phyloP scores from a whole-genome alignment of 164 flowering plant genomes.

The Berberis thunbergii region DNA sequence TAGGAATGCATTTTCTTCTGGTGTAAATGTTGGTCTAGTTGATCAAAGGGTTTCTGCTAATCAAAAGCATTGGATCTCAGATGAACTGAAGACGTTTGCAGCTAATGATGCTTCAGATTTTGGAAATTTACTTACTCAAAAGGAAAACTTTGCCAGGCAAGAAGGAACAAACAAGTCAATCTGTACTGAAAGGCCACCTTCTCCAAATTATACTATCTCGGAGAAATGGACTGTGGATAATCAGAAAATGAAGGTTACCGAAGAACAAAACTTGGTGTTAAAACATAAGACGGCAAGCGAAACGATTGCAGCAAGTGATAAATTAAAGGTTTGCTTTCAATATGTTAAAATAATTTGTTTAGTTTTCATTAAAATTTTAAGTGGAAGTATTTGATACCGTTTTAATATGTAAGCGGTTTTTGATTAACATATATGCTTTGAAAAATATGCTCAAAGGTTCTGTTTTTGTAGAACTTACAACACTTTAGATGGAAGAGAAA shows the following conservation, averaged over 20 bases:
- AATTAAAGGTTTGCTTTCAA: constrained; percentile 59
- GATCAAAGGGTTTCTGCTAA: constrained; percentile 18
- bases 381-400: neutral
- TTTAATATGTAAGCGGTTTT: too few species aligned
- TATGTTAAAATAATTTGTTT: too few species aligned
- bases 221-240: constrained; percentile 84
- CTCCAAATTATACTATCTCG: constrained; percentile 66
- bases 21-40: constrained; percentile 11
- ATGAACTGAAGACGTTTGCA: constrained; percentile 20
- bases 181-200: constrained; percentile 27
- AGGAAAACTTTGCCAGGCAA: constrained; percentile 22
- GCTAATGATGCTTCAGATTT: constrained; percentile 5
- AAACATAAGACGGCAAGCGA: constrained; percentile 65
- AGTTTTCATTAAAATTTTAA: neutral
- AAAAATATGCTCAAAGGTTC: too few species aligned
- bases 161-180: constrained; percentile 34
- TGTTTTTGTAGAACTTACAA: too few species aligned
- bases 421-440: too few species aligned
- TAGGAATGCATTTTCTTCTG: constrained; percentile 1
- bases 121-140: constrained; percentile 9
- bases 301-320: constrained; percentile 44
- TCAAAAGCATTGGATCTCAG: constrained; percentile 19
- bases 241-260: constrained; percentile 47
- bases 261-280: constrained; percentile 47
- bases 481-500: too few species aligned